Conservation (phyloP, 2,329 filamentous ascomycete genomes). For the Penicillium concentricum region DNA sequence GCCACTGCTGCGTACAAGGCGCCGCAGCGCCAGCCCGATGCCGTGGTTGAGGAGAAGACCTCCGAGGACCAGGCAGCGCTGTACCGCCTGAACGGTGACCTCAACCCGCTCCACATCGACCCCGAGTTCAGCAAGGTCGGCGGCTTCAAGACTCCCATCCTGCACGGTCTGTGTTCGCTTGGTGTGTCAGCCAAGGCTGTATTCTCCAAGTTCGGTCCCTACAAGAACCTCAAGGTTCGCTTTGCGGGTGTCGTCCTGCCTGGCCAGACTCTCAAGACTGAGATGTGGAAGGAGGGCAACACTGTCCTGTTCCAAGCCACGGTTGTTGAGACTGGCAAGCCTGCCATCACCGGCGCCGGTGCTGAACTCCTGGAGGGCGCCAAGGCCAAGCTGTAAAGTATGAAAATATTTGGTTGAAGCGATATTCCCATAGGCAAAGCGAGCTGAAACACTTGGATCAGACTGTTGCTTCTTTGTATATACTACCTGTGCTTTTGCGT, state of each 20-base stretch:
- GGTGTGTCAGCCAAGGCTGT: constrained; percentile 90
- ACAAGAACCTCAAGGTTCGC: constrained; percentile 89
- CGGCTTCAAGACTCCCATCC: constrained; percentile 89
- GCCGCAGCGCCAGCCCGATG: constrained; percentile 74
- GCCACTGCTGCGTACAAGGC: constrained; percentile 76
- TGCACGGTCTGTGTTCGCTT: constrained; percentile 96
- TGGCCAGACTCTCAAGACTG: constrained; percentile 84
- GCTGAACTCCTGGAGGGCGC: constrained; percentile 65
- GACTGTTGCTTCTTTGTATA: constrained; percentile 25
- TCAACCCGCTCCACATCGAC: constrained; percentile 95
- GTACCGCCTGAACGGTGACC: constrained; percentile 90
- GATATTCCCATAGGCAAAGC: constrained; percentile 16
- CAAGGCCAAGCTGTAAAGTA: constrained; percentile 52
- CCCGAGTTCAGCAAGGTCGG: constrained; percentile 91
- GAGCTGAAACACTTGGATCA: constrained; percentile 15
- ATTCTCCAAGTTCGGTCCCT: constrained; percentile 75
- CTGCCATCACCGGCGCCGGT: constrained; percentile 77
- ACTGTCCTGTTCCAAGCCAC: constrained; percentile 81
- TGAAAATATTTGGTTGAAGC: constrained; percentile 17
- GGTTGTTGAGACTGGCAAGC: constrained; percentile 90
- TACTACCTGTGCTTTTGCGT: constrained; percentile 16
- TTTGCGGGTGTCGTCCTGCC: constrained; percentile 84
- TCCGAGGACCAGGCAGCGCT: constrained; percentile 87
- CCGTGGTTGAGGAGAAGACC: constrained; percentile 80
- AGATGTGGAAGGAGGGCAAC: constrained; percentile 89